These are phyloP conservation scores for Fusarium torreyae DNA, from an alignment of 2,329 filamentous ascomycete species.

Conservation along the genomic window DNA sequence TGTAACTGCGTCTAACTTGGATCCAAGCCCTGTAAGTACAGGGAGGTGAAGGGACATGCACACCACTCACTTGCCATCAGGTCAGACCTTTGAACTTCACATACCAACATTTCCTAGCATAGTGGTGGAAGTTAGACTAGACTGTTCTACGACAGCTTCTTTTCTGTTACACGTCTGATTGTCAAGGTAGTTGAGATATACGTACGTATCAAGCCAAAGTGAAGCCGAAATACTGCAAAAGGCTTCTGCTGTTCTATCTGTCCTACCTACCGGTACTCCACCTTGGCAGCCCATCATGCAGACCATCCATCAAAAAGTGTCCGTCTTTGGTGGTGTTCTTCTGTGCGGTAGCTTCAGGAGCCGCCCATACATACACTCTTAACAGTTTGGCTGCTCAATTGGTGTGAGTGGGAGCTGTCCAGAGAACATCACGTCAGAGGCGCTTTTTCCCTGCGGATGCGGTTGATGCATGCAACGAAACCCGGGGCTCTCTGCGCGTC, in stretches of 20 bases:
- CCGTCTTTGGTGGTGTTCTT: constrained; percentile 8
- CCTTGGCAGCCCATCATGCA: too few relatives aligned
- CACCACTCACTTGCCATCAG: constrained; percentile 25
- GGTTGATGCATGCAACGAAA: constrained; percentile 39
- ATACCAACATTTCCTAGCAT: background rate
- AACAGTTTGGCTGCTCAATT: background rate
- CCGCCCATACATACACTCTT: background rate
- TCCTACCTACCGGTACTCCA: too few relatives aligned
- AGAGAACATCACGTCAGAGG: constrained; percentile 41
- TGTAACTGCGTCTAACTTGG: constrained; percentile 44
- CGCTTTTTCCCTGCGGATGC: constrained; percentile 34
- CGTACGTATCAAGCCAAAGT: too few relatives aligned
- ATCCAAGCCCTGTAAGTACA: constrained; percentile 47
- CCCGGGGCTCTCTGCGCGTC: constrained; percentile 20
- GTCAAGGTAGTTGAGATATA: too few relatives aligned
- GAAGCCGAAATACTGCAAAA: too few relatives aligned
- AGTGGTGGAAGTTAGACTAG: too few relatives aligned
- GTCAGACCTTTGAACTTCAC: background rate
- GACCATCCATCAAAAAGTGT: background rate
- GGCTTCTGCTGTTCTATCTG: too few relatives aligned
- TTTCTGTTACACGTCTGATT: too few relatives aligned
- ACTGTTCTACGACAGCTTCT: too few relatives aligned
- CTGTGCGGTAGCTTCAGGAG: constrained; percentile 18
- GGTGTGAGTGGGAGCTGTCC: constrained; percentile 18
- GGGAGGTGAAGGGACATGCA: constrained; percentile 43